phyloP scores from a whole-genome alignment of 2,329 filamentous ascomycete genomes.

The Cladophialophora carrionii region DNA sequence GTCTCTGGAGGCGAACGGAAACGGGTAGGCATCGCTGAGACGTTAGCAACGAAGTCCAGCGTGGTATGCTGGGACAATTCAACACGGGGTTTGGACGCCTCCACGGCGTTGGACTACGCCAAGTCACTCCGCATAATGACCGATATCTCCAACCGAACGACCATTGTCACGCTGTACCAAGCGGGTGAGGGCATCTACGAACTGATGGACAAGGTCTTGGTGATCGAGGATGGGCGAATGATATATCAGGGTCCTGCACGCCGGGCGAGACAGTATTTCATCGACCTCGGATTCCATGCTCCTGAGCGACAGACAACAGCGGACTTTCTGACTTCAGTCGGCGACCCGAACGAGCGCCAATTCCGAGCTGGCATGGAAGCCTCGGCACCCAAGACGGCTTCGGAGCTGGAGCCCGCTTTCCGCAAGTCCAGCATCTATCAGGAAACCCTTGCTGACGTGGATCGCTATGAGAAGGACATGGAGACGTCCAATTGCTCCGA shows the following conservation, averaged over 20 bases:
- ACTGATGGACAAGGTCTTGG: slow-evolving; percentile 78
- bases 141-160: slow-evolving; percentile 71
- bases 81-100: slow-evolving; percentile 77
- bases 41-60: slow-evolving; percentile 71
- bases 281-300: slow-evolving; percentile 65
- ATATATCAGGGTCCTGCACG: slow-evolving; percentile 66
- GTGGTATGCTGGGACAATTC: slow-evolving; percentile 81
- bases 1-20: slow-evolving; percentile 81
- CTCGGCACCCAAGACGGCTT: slow-evolving; percentile 68
- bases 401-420: slow-evolving; percentile 71
- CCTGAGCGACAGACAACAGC: slow-evolving; percentile 69
- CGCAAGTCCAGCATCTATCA: slow-evolving; percentile 64
- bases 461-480: slow-evolving; percentile 62
- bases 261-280: slow-evolving; percentile 68
- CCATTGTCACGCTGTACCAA: slow-evolving; percentile 72
- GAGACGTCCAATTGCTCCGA: slow-evolving; percentile 62
- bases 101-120: slow-evolving; percentile 76
- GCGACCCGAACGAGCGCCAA: slow-evolving; percentile 71
- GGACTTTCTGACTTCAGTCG: slow-evolving; percentile 76
- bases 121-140: slow-evolving; percentile 73
- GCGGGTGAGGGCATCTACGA: slow-evolving; percentile 71
- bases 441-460: slow-evolving; percentile 63
- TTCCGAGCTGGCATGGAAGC: slow-evolving; percentile 68
- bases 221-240: slow-evolving; percentile 73
- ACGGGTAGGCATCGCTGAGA: slow-evolving; percentile 78